Evolutionary conservation across 1,284 basidiomycete species (phyloP).

Genomic region (Pyrrhoderma lamaoense): DNA sequence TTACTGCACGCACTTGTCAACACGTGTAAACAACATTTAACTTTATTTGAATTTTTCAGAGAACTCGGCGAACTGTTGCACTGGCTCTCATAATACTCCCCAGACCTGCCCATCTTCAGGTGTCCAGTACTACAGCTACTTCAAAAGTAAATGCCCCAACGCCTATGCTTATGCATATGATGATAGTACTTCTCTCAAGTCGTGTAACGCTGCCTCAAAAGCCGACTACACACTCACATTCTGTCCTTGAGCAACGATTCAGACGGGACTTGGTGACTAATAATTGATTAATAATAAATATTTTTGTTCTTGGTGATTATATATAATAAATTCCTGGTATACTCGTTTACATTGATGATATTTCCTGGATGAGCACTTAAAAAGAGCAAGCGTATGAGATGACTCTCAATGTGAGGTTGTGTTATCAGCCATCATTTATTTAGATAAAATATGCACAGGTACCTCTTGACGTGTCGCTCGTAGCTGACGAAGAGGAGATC

Average conservation of each 20-base stretch:
- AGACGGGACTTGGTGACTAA: too few species aligned
- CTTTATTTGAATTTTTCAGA: constrained; percentile 18
- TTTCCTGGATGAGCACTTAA: too few species aligned
- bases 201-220: constrained; percentile 33
- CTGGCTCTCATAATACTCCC: constrained; percentile 41
- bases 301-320: too few species aligned
- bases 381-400: too few species aligned
- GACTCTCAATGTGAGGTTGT: too few species aligned
- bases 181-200: constrained; percentile 45
- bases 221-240: constrained; percentile 51
- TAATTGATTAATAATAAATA: too few species aligned
- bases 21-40: neutral
- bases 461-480: too few species aligned
- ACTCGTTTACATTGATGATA: too few species aligned
- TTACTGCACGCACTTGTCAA: constrained; percentile 2
- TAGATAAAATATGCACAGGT: too few species aligned
- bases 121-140: constrained; percentile 44
- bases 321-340: too few species aligned
- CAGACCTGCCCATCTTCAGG: constrained; percentile 45
- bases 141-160: constrained; percentile 47
- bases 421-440: too few species aligned
- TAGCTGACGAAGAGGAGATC: too few species aligned
- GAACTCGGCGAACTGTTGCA: constrained; percentile 45
- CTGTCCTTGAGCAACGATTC: constrained; percentile 31
- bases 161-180: constrained; percentile 50